Evolutionary conservation across 192 early-diverging fungal genomes (phyloP).

Genomic region (Coemansia reversa): DNA sequence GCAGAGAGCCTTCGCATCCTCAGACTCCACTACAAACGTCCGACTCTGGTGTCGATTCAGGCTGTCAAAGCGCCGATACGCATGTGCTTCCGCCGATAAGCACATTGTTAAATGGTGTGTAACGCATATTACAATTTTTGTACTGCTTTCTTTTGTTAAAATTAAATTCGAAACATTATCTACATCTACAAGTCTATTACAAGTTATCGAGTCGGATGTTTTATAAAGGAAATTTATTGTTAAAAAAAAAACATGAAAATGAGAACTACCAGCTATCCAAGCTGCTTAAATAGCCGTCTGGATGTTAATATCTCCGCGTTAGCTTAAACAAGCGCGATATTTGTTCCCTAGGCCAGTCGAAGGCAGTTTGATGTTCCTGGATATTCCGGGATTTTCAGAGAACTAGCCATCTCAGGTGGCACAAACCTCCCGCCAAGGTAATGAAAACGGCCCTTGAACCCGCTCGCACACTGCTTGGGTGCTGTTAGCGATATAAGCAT

Average conservation of each 20-base stretch:
- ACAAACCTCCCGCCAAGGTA: slow-evolving; percentile 92
- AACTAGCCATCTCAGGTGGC: slow-evolving; percentile 65
- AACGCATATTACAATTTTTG: background rate
- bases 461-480: slow-evolving; percentile 76
- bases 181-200: too few relatives aligned
- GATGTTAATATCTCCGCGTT: background rate
- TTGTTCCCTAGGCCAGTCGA: slow-evolving; percentile 23
- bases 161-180: background rate
- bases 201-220: too few relatives aligned
- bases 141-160: background rate
- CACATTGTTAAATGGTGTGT: slow-evolving; percentile 27
- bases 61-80: slow-evolving; percentile 12
- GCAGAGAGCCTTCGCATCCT: slow-evolving; percentile 35
- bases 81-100: slow-evolving; percentile 47
- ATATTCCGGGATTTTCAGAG: slow-evolving; percentile 71
- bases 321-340: background rate
- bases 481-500: slow-evolving; percentile 90
- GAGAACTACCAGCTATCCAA: too few relatives aligned
- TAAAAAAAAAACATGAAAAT: too few relatives aligned
- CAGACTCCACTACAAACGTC: slow-evolving; percentile 20
- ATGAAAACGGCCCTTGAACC: slow-evolving; percentile 71
- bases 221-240: too few relatives aligned
- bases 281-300: too few relatives aligned
- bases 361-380: slow-evolving; percentile 73
- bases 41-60: slow-evolving; percentile 4